phyloP scores from a whole-genome alignment of 139 green algal genomes.

The Micromonas commoda region DNA sequence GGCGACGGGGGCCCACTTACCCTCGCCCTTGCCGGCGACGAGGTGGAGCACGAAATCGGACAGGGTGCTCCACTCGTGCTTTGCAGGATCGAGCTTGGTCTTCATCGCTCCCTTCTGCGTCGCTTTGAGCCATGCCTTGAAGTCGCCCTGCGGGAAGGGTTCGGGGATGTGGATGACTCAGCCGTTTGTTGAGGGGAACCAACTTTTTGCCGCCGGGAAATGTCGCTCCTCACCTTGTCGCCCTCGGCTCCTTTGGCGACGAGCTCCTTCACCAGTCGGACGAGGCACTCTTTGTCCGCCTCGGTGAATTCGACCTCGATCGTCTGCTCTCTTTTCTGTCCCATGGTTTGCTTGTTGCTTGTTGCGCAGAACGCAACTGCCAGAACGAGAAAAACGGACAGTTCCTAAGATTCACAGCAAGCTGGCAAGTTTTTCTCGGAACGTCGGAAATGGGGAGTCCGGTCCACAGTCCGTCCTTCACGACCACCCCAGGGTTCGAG shows the following conservation, averaged over 20 bases:
- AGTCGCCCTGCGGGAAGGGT: not conserved
- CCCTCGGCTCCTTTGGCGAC: not conserved
- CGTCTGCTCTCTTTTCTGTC: not conserved
- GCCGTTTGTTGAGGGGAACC: too few relatives aligned
- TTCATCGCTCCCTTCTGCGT: not conserved
- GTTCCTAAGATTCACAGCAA: too few relatives aligned
- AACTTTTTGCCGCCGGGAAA: too few relatives aligned
- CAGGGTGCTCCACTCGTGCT: not conserved
- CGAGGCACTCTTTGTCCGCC: slow-evolving; percentile 6
- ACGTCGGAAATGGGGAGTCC: too few relatives aligned
- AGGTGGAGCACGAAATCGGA: not conserved
- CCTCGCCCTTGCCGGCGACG: not conserved
- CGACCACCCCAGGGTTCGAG: too few relatives aligned
- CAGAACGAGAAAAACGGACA: too few relatives aligned
- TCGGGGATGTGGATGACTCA: not conserved
- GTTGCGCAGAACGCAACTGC: too few relatives aligned
- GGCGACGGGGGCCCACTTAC: not conserved
- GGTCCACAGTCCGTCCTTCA: too few relatives aligned
- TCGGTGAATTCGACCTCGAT: not conserved
- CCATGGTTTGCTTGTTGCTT: not conserved
- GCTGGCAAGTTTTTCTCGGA: too few relatives aligned
- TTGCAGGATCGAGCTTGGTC: not conserved
- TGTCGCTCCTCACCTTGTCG: not conserved
- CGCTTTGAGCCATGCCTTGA: slow-evolving; percentile 6
- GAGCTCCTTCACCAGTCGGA: slow-evolving; percentile 17